Evolutionary conservation across 2,329 filamentous ascomycete species (phyloP).

Genomic region (Xenosphaeropsis pyriputrescens): DNA sequence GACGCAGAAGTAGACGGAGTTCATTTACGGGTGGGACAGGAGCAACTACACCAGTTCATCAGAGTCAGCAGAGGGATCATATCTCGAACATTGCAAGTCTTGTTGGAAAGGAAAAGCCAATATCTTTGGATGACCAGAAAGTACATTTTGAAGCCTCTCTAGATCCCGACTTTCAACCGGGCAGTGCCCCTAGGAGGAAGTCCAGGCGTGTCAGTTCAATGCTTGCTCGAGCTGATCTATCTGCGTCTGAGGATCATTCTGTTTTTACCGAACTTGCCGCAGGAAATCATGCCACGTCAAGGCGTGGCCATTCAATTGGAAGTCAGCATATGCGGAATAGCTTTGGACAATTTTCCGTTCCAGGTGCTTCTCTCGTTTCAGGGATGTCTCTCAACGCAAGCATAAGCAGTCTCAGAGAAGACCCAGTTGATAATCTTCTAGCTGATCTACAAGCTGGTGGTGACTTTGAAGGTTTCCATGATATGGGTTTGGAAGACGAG

Average conservation of each 20-base stretch:
- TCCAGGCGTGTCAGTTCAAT: conserved; percentile 81
- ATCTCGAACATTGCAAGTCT: conserved; percentile 65
- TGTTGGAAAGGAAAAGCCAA: conserved; percentile 22
- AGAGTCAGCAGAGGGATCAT: conserved; percentile 25
- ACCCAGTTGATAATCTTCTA: conserved; percentile 53
- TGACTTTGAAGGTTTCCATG: conserved; percentile 54
- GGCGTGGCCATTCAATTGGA: conserved; percentile 54
- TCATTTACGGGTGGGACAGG: conserved; percentile 62
- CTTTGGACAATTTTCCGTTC: conserved; percentile 14
- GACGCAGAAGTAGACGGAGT: conserved; percentile 39
- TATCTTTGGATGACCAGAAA: conserved; percentile 14
- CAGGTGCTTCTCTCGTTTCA: conserved; percentile 10
- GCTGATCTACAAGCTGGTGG: conserved; percentile 50
- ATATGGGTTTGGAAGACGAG: conserved; percentile 59
- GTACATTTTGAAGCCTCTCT: conserved; percentile 54
- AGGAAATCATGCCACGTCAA: conserved; percentile 22
- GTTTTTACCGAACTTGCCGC: conserved; percentile 60
- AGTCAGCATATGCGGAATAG: conserved; percentile 50
- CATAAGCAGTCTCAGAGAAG: conserved; percentile 50
- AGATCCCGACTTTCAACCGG: conserved; percentile 48
- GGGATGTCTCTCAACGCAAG: conserved; percentile 21
- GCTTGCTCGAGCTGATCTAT: conserved; percentile 74
- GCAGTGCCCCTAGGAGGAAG: conserved; percentile 38
- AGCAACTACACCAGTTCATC: conserved; percentile 54
- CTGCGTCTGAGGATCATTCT: conserved; percentile 66